Base-by-base conservation (phyloP, 805 yeast genomes). In the Metschnikowia shivogae region DNA sequence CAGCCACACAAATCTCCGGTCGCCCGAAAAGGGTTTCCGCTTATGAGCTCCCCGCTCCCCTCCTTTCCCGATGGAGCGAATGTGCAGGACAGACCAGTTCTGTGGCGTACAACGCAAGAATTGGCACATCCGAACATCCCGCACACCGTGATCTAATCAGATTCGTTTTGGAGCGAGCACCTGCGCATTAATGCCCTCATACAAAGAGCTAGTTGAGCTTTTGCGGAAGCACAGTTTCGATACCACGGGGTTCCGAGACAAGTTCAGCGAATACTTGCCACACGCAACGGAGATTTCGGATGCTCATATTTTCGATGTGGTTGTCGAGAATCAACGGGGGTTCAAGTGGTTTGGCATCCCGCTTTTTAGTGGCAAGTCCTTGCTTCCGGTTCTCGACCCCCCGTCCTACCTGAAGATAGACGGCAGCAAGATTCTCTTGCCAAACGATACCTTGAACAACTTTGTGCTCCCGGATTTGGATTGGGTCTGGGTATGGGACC, bases 401-500 rank as follows among this genome's bases (percentile, higher is more conserved):
- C 71, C 79, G 1, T 65, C 63, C 45, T 77, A 57, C 49, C 80
- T 75, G 56, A 67, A 71, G 26, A 46, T 76, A 12, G 60, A 66
- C 30, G 81, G 81, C 1, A 55, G 59, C 3, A 56, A 61, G 14
- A 54, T 78, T 6, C 49, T 46, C 39, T 50, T 41, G 47, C 44
- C 59, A 12, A 52, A 57, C 42, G 57, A 65, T 43, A 52, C 60
- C 9, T 47, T 68, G 9, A 52, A 49, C 19, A 62, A 67, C 48
- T 64, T 57, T 45, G 80, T 81, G 0, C 67, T 80, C 11, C 86
- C 86, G 1, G 84, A 78, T 50, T 66, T 76, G 19, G 62, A 70
- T 35, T 84, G 89, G 89, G 57, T 61, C 44, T 84, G 89, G 89
- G 59, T 59, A 8, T 84, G 89, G 89, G 70, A 70, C 11, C 68